Conservation (phyloP, 345 rosid genomes). For the Rhodomyrtus tomentosa region DNA sequence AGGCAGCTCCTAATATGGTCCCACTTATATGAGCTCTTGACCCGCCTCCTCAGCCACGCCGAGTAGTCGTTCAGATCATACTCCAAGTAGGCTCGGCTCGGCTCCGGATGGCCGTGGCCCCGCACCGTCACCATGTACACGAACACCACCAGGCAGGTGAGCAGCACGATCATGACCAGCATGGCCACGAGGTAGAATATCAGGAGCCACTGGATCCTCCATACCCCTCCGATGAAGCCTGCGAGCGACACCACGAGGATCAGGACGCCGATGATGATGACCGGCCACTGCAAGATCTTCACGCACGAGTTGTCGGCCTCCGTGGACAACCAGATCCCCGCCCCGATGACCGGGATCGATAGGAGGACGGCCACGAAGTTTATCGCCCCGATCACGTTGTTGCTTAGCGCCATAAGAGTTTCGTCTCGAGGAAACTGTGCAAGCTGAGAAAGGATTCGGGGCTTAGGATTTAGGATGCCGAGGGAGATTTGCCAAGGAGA, state of each 20-base stretch:
- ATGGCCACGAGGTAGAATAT: conserved; percentile 58
- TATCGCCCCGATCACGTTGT: conserved; percentile 68
- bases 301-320: conserved; percentile 78
- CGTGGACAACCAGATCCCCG: conserved; percentile 78
- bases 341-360: conserved; percentile 74
- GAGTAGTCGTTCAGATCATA: conserved; percentile 68
- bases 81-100: conserved; percentile 71
- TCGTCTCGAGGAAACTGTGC: neutral
- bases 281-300: conserved; percentile 85
- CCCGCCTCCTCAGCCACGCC: conserved; percentile 65
- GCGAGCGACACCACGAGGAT: conserved; percentile 56
- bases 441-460: neutral
- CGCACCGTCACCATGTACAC: conserved; percentile 62
- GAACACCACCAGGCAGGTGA: conserved; percentile 54
- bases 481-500: neutral
- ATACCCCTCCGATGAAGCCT: conserved; percentile 80
- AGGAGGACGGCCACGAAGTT: conserved; percentile 84
- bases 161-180: conserved; percentile 60
- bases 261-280: conserved; percentile 63
- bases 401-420: conserved; percentile 59
- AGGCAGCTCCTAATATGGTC: conserved; percentile 62
- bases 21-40: conserved; percentile 71
- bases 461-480: neutral
- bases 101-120: conserved; percentile 74
- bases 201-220: conserved; percentile 80